These are phyloP conservation scores for Cercospora sp. DNA, from an alignment of 2,329 filamentous ascomycete species.

Conservation along the genomic window DNA sequence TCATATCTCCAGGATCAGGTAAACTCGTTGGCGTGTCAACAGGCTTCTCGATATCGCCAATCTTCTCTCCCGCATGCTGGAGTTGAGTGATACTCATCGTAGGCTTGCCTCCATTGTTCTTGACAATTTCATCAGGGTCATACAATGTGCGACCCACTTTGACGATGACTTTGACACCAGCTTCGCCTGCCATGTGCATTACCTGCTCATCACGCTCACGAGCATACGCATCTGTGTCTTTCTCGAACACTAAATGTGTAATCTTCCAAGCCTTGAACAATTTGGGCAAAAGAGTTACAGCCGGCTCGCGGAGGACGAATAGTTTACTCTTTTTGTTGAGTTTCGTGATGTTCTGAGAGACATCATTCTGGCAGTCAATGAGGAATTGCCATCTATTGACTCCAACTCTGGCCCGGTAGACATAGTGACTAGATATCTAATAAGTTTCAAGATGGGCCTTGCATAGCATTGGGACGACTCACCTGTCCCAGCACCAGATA, in stretches of 20 bases:
- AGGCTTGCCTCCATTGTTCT: slow-evolving; percentile 65
- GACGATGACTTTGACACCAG: slow-evolving; percentile 68
- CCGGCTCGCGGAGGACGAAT: slow-evolving; percentile 70
- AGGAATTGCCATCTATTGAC: slow-evolving; percentile 75
- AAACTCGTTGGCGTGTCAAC: slow-evolving; percentile 60
- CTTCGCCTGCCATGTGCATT: slow-evolving; percentile 59
- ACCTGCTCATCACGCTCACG: slow-evolving; percentile 64
- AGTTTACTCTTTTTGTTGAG: slow-evolving; percentile 72
- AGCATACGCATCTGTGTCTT: slow-evolving; percentile 74
- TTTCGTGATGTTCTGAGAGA: slow-evolving; percentile 66
- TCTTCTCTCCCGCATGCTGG: slow-evolving; percentile 60
- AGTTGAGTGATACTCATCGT: slow-evolving; percentile 74
- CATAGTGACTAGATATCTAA: slow-evolving; percentile 65
- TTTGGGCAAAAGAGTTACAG: slow-evolving; percentile 70
- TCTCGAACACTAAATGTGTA: slow-evolving; percentile 76
- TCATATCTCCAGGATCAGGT: slow-evolving; percentile 66
- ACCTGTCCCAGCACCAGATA: slow-evolving; percentile 63
- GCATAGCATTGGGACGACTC: neutral
- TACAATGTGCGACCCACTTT: slow-evolving; percentile 68
- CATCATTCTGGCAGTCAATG: slow-evolving; percentile 71
- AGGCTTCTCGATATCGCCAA: slow-evolving; percentile 63
- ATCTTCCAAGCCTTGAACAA: slow-evolving; percentile 72
- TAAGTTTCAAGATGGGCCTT: neutral
- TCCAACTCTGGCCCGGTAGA: slow-evolving; percentile 69
- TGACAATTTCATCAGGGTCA: slow-evolving; percentile 70